These are phyloP conservation scores for Malus sieversii DNA, from an alignment of 306 rosid species.

Conservation along the genomic window DNA sequence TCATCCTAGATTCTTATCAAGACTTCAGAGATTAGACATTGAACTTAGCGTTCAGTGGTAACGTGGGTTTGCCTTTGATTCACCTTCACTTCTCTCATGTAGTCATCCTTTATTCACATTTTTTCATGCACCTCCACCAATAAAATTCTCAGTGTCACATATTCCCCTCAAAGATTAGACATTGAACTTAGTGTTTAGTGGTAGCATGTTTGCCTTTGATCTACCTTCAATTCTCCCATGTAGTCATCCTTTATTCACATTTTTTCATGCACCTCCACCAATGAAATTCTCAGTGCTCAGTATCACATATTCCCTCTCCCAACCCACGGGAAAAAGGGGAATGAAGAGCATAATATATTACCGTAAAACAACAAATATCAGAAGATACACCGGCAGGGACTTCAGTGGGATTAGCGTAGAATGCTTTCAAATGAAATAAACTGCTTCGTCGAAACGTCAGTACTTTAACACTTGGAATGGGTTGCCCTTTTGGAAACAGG, in stretches of 20 bases:
- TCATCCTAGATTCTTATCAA: background rate
- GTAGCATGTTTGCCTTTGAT: background rate
- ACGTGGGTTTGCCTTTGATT: background rate
- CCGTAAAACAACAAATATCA: slow-evolving; percentile 62
- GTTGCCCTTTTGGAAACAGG: slow-evolving; percentile 66
- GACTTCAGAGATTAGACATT: background rate
- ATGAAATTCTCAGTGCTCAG: background rate
- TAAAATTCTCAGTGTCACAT: background rate
- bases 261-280: background rate
- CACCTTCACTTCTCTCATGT: background rate
- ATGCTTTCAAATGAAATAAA: slow-evolving; percentile 66
- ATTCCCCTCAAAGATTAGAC: background rate
- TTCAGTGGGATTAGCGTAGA: slow-evolving; percentile 55
- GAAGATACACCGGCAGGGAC: slow-evolving; percentile 50
- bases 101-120: background rate
- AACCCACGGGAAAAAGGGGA: background rate
- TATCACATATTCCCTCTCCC: background rate
- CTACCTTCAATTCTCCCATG: background rate
- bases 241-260: background rate
- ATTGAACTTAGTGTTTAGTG: background rate
- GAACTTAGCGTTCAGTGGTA: background rate
- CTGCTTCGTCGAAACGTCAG: slow-evolving; percentile 43
- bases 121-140: background rate
- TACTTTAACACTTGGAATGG: slow-evolving; percentile 56
- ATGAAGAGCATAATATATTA: slow-evolving; percentile 20